Conservation (phyloP, 495 filamentous ascomycete species). For the Talaromyces nanjingensis region DNA sequence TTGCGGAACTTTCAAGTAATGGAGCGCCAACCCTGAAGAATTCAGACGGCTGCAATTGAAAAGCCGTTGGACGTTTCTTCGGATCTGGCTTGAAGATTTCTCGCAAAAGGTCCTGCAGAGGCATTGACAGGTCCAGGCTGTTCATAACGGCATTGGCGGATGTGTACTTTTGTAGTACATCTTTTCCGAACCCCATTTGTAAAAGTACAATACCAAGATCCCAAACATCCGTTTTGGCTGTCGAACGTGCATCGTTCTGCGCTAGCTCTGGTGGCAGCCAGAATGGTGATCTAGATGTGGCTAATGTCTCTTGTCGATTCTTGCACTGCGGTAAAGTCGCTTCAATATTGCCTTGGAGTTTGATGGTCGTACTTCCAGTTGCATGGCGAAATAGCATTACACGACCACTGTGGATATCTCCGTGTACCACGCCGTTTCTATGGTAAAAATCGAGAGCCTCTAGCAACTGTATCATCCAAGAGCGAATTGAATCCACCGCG, state of each 20-base stretch:
- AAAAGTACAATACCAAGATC: conserved; percentile 82
- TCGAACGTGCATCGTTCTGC: conserved; percentile 48
- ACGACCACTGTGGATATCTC: conserved; percentile 67
- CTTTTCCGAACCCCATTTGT: conserved; percentile 89
- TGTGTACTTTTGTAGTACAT: conserved; percentile 66
- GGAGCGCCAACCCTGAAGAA: conserved; percentile 62
- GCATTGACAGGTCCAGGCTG: conserved; percentile 59
- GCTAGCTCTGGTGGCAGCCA: conserved; percentile 81
- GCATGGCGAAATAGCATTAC: conserved; percentile 53
- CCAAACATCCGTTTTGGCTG: conserved; percentile 89
- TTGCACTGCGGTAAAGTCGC: conserved; percentile 28
- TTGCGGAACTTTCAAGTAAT: conserved; percentile 25
- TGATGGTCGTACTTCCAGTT: conserved; percentile 37
- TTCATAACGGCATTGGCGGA: conserved; percentile 64
- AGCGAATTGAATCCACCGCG: conserved; percentile 61
- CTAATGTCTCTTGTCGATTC: conserved; percentile 33
- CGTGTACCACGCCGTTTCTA: conserved; percentile 72
- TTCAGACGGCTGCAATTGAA: conserved; percentile 82
- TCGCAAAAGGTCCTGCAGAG: conserved; percentile 69
- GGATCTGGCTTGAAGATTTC: conserved; percentile 77
- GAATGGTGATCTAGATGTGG: conserved; percentile 63
- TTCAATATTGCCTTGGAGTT: conserved; percentile 36
- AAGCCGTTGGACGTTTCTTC: conserved; percentile 80
- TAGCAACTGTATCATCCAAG: conserved; percentile 86
- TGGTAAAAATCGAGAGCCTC: conserved; percentile 85